Percentiles rank a stretch among this genome's conserved stretches.
Evolutionary conservation across 495 filamentous ascomycete genomes (phyloP).

Genomic region (Corynascus novoguineensis): DNA sequence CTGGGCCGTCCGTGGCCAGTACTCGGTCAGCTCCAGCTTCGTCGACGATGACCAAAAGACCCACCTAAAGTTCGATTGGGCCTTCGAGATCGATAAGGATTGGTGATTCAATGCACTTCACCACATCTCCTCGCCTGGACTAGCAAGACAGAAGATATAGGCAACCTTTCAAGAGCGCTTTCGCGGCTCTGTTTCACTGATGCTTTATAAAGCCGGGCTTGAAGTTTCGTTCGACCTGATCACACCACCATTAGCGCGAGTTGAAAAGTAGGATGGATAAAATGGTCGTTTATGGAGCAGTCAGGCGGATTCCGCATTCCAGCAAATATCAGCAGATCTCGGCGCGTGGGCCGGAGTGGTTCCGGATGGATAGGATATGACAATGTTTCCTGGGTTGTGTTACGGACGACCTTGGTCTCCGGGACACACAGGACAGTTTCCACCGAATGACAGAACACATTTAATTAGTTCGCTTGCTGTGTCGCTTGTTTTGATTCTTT

Average conservation of each 20-base stretch:
- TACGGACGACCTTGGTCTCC: not conserved
- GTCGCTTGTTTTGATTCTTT: not conserved
- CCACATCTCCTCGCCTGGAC: not conserved
- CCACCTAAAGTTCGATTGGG: constrained; percentile 88
- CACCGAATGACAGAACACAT: not conserved
- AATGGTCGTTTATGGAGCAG: not conserved
- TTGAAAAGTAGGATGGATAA: not conserved
- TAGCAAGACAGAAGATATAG: not conserved
- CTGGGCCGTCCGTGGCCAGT: constrained; percentile 80
- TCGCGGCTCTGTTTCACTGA: not conserved
- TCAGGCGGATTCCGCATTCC: not conserved
- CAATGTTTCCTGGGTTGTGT: not conserved
- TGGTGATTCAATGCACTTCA: constrained; percentile 51
- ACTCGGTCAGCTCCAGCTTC: constrained; percentile 80
- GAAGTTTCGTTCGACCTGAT: not conserved
- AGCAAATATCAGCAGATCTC: not conserved
- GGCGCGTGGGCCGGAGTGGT: not conserved
- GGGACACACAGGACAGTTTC: not conserved
- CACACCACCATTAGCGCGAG: not conserved
- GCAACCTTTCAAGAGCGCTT: not conserved
- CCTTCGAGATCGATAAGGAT: constrained; percentile 90
- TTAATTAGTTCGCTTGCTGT: not conserved
- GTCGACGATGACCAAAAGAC: constrained; percentile 84
- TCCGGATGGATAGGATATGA: not conserved
- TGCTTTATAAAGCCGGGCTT: too few species aligned